phyloP scores from a whole-genome alignment of 805 yeast species.

The Nadsonia fulvescens region DNA sequence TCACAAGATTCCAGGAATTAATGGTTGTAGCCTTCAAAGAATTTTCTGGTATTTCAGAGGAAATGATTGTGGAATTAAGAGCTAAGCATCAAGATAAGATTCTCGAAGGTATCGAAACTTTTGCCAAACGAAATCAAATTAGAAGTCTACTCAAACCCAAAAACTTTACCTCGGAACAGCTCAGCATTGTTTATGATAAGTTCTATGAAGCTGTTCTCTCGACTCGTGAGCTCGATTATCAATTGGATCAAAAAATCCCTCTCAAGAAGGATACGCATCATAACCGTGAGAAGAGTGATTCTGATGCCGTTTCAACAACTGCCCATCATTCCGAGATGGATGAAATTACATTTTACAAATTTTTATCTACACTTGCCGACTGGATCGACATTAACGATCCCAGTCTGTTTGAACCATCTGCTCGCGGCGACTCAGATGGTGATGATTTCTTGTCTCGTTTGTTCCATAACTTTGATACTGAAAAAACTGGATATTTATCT shows the following conservation, averaged over 20 bases:
- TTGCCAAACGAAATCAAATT: slow-evolving; percentile 81
- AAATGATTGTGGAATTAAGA: slow-evolving; percentile 50
- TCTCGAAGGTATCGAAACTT: slow-evolving; percentile 69
- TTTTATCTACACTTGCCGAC: slow-evolving; percentile 64
- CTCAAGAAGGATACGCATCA: too few relatives aligned
- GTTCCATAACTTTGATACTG: slow-evolving; percentile 56
- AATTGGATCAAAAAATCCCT: too few relatives aligned
- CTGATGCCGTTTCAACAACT: too few relatives aligned
- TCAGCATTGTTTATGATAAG: slow-evolving; percentile 67
- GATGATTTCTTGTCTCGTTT: slow-evolving; percentile 45
- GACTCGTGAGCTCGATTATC: too few relatives aligned
- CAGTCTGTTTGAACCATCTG: too few relatives aligned
- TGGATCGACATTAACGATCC: slow-evolving; percentile 35
- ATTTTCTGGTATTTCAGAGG: slow-evolving; percentile 64
- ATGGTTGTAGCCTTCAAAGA: slow-evolving; percentile 87
- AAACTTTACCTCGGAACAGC: slow-evolving; percentile 36
- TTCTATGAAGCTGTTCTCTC: slow-evolving; percentile 62
- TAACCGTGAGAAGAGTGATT: too few relatives aligned
- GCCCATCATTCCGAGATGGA: too few relatives aligned
- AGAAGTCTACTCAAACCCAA: slow-evolving; percentile 66
- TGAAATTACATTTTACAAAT: slow-evolving; percentile 47
- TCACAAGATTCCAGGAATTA: slow-evolving; percentile 77
- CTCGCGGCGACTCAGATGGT: too few relatives aligned
- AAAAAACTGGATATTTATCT: slow-evolving; percentile 31
- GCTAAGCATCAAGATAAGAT: slow-evolving; percentile 57